Percentiles rank a stretch among this genome's conserved stretches.
phyloP scores from a whole-genome alignment of 2,329 filamentous ascomycete genomes.

The Claviceps monticola region DNA sequence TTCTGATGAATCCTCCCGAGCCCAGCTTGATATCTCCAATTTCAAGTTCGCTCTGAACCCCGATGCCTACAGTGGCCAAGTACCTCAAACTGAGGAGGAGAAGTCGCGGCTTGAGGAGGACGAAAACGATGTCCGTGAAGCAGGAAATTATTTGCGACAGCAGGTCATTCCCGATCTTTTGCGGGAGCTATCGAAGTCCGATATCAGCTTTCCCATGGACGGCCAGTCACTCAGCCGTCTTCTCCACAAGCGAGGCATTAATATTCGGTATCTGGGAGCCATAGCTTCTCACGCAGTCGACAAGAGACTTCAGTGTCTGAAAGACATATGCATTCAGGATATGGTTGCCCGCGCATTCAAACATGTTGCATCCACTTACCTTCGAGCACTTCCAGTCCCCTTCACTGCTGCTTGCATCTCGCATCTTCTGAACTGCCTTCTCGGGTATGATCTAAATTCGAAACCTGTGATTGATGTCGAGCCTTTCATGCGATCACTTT shows the following conservation, averaged over 20 bases:
- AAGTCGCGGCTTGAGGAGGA: conserved; percentile 72
- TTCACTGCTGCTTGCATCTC: conserved; percentile 69
- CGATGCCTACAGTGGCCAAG: conserved; percentile 87
- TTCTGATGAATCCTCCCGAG: conserved; percentile 21
- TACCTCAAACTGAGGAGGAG: conserved; percentile 79
- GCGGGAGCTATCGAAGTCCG: conserved; percentile 76
- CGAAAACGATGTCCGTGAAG: conserved; percentile 75
- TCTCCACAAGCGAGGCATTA: conserved; percentile 93
- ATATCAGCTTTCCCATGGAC: conserved; percentile 97
- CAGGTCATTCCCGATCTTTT: conserved; percentile 75
- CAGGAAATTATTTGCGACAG: conserved; percentile 63
- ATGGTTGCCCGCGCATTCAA: conserved; percentile 96
- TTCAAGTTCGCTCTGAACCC: conserved; percentile 88
- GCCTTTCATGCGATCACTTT: conserved; percentile 57
- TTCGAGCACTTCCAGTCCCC: conserved; percentile 65
- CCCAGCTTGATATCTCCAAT: conserved; percentile 70
- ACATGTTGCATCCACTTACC: conserved; percentile 67
- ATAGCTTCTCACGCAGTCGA: conserved; percentile 59
- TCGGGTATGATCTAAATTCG: conserved; percentile 64
- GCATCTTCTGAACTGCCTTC: conserved; percentile 85
- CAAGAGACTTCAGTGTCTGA: conserved; percentile 62
- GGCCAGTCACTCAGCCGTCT: conserved; percentile 80
- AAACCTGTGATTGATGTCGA: conserved; percentile 70
- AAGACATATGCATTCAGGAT: conserved; percentile 68
- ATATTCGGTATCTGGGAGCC: conserved; percentile 87